Evolutionary conservation across 768 basidiomycete genomes (phyloP).

Genomic region (Russula griseocarnosa): DNA sequence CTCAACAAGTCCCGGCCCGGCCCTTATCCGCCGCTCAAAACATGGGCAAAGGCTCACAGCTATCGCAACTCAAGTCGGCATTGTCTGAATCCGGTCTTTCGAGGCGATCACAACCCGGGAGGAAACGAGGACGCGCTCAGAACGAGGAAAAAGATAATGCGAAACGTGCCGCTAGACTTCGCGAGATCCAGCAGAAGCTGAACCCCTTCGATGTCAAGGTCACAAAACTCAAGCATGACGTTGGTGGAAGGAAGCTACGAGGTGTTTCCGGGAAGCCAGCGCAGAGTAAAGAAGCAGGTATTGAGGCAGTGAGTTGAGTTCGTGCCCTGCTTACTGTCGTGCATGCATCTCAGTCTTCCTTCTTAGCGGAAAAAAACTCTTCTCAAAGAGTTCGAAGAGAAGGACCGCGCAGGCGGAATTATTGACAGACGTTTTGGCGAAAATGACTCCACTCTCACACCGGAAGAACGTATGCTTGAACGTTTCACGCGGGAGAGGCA

Average conservation of each 20-base stretch:
- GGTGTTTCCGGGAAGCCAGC: conserved; percentile 81
- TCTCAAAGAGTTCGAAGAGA: conserved; percentile 81
- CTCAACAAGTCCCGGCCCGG: background rate
- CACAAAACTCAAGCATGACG: conserved; percentile 88
- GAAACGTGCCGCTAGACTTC: conserved; percentile 73
- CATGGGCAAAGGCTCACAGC: conserved; percentile 85
- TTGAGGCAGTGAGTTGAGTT: conserved; percentile 63
- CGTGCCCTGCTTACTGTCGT: conserved; percentile 28
- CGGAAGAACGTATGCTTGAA: conserved; percentile 96
- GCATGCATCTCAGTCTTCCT: conserved; percentile 6
- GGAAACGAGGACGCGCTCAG: conserved; percentile 64
- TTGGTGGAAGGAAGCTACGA: conserved; percentile 82
- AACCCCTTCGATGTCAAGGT: conserved; percentile 95
- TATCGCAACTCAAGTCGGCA: conserved; percentile 85
- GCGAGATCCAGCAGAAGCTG: conserved; percentile 77
- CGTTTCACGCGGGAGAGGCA: conserved; percentile 92
- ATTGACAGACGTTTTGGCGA: conserved; percentile 96
- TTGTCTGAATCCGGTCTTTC: conserved; percentile 76
- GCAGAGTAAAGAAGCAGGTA: conserved; percentile 82
- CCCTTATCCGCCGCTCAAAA: background rate
- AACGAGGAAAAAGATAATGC: conserved; percentile 74
- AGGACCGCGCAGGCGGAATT: conserved; percentile 80
- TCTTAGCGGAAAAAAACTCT: conserved; percentile 79
- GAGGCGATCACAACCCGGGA: conserved; percentile 50
- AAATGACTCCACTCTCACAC: conserved; percentile 84